Percentiles rank a stretch among this genome's conserved stretches.
Conservation (phyloP, 768 basidiomycete species). For the Boletus speciosus region DNA sequence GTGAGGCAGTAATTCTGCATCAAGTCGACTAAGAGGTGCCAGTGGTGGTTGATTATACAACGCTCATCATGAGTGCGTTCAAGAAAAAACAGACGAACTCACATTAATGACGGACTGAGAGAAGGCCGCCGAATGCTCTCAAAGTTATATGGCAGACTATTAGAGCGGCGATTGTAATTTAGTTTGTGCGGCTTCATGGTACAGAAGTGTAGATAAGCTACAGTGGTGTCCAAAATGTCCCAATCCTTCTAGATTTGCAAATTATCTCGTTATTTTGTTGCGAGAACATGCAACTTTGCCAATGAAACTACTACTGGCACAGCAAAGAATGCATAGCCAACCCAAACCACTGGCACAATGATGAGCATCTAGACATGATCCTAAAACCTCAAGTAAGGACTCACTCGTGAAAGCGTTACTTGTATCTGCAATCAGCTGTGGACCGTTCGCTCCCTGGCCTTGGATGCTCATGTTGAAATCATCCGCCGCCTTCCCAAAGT, state of each 20-base stretch:
- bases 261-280: conserved; percentile 34
- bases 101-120: background rate
- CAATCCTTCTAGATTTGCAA: background rate
- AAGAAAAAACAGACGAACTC: conserved; percentile 10
- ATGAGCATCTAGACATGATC: conserved; percentile 1
- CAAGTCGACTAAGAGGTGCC: conserved; percentile 94
- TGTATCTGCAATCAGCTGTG: conserved; percentile 56
- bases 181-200: too few species aligned
- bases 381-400: conserved; percentile 24
- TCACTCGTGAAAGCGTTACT: conserved; percentile 75
- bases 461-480: conserved; percentile 70
- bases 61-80: conserved; percentile 64
- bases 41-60: conserved; percentile 68
- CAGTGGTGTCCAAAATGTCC: background rate
- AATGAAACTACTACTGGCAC: conserved; percentile 68
- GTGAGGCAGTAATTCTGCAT: conserved; percentile 34
- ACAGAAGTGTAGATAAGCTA: background rate
- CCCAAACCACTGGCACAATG: conserved; percentile 61
- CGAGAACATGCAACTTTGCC: conserved; percentile 61
- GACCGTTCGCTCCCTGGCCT: conserved; percentile 49
- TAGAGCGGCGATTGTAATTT: conserved; percentile 18
- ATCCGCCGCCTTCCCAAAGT: conserved; percentile 74
- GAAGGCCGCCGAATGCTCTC: background rate
- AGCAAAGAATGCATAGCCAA: conserved; percentile 71
- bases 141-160: background rate